phyloP scores from a whole-genome alignment of 2,329 filamentous ascomycete species.

The Drechslera avenae region DNA sequence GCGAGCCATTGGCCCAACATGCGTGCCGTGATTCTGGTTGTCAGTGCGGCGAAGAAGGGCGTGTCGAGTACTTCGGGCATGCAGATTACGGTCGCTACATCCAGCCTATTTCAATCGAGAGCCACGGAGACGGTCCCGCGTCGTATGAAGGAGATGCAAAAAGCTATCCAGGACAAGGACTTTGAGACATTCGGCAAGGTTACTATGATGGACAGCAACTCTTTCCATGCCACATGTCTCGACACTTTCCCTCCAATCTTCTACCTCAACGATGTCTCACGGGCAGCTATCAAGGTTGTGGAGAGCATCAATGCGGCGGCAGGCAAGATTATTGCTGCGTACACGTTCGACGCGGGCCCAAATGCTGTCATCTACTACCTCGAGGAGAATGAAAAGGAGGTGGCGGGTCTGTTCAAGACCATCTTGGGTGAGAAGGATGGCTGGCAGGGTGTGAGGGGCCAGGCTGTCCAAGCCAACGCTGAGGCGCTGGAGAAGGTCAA shows the following conservation, averaged over 20 bases:
- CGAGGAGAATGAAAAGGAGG: constrained; percentile 72
- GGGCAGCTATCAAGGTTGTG: constrained; percentile 84
- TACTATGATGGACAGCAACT: constrained; percentile 96
- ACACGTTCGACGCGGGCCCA: constrained; percentile 96
- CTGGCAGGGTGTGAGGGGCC: constrained; percentile 66
- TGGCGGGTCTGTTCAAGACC: constrained; percentile 78
- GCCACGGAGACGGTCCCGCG: constrained; percentile 77
- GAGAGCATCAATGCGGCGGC: constrained; percentile 84
- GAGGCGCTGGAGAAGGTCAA: constrained; percentile 67
- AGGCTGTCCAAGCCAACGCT: constrained; percentile 56
- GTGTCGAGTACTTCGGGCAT: constrained; percentile 92
- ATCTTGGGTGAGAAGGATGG: constrained; percentile 68
- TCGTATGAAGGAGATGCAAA: constrained; percentile 84
- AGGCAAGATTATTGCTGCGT: constrained; percentile 82
- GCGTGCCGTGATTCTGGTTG: constrained; percentile 89
- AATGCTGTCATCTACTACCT: constrained; percentile 97
- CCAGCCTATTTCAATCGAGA: constrained; percentile 80
- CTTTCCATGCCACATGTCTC: constrained; percentile 91
- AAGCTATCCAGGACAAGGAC: constrained; percentile 76
- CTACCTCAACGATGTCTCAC: constrained; percentile 94
- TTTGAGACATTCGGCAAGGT: constrained; percentile 87
- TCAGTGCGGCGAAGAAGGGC: constrained; percentile 92
- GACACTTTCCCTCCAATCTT: constrained; percentile 98
- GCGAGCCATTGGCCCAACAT: constrained; percentile 94
- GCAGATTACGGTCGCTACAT: constrained; percentile 95